These are phyloP conservation scores for Cotoneaster glaucophyllus DNA, from an alignment of 306 rosid genomes.

Conservation along the genomic window DNA sequence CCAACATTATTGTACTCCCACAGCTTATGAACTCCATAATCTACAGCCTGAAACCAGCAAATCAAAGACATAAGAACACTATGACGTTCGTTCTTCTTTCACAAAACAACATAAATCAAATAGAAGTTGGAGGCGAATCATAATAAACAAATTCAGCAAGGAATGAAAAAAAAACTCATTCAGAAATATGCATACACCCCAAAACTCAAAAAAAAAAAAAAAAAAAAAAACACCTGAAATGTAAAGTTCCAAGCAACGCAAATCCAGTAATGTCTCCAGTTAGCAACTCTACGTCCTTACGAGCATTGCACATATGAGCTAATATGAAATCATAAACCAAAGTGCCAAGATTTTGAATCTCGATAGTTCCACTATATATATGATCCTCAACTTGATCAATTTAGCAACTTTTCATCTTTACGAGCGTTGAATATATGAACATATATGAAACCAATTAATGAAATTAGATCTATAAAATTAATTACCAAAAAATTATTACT, in stretches of 20 bases:
- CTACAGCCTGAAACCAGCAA: constrained; percentile 69
- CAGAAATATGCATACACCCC: background rate
- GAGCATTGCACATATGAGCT: background rate
- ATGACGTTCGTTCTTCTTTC: background rate
- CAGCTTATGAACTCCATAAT: constrained; percentile 86
- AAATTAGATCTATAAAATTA: background rate
- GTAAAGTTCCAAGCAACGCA: background rate
- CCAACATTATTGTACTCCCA: constrained; percentile 95
- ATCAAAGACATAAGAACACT: background rate
- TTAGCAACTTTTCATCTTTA: background rate
- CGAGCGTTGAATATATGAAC: background rate
- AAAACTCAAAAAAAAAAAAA: background rate
- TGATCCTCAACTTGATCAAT: background rate
- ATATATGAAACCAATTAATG: background rate
- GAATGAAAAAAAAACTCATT: background rate
- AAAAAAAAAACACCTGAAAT: background rate
- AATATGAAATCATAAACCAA: background rate
- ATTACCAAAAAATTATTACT: background rate
- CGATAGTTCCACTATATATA: background rate
- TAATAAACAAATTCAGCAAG: background rate
- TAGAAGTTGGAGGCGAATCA: background rate
- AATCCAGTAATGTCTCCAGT: background rate
- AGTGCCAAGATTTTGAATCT: background rate
- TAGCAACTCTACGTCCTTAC: background rate
- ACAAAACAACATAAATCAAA: background rate